These are phyloP conservation scores for Plasmopara halstedii DNA, from an alignment of 352 stramenopile species.

Conservation along the genomic window DNA sequence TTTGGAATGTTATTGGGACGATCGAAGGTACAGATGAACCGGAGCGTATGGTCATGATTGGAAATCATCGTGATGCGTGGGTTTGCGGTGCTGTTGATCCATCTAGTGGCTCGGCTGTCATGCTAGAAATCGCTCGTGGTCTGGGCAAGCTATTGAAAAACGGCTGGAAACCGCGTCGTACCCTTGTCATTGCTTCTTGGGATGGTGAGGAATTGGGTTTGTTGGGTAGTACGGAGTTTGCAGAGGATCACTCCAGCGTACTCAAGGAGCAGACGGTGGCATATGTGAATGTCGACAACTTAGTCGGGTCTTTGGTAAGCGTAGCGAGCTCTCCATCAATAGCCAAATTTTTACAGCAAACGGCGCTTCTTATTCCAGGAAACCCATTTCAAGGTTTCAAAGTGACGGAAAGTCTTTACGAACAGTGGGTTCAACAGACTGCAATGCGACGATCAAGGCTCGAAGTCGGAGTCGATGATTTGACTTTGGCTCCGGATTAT, in stretches of 20 bases:
- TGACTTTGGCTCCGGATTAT: slow-evolving; percentile 37
- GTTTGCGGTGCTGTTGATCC: slow-evolving; percentile 48
- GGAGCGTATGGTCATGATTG: slow-evolving; percentile 74
- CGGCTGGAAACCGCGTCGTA: slow-evolving; percentile 73
- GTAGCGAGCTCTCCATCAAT: slow-evolving; percentile 52
- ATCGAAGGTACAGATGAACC: slow-evolving; percentile 54
- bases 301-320: slow-evolving; percentile 42
- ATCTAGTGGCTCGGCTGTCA: slow-evolving; percentile 62
- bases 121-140: slow-evolving; percentile 79
- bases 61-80: slow-evolving; percentile 90
- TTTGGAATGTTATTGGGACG: slow-evolving; percentile 39
- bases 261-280: slow-evolving; percentile 46
- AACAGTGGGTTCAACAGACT: slow-evolving; percentile 31
- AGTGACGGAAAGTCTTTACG: slow-evolving; percentile 25
- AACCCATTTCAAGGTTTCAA: slow-evolving; percentile 24
- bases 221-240: slow-evolving; percentile 60
- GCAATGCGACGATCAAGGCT: slow-evolving; percentile 8
- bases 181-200: slow-evolving; percentile 78
- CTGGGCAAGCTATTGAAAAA: slow-evolving; percentile 52
- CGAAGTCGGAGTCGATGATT: slow-evolving; percentile 8
- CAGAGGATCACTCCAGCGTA: slow-evolving; percentile 48
- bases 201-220: slow-evolving; percentile 76
- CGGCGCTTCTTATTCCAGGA: slow-evolving; percentile 42
- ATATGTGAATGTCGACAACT: slow-evolving; percentile 82
- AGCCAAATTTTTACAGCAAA: slow-evolving; percentile 40